These are phyloP conservation scores for Globisporangium acanthophoron DNA, from an alignment of 352 stramenopile species.

Conservation along the genomic window DNA sequence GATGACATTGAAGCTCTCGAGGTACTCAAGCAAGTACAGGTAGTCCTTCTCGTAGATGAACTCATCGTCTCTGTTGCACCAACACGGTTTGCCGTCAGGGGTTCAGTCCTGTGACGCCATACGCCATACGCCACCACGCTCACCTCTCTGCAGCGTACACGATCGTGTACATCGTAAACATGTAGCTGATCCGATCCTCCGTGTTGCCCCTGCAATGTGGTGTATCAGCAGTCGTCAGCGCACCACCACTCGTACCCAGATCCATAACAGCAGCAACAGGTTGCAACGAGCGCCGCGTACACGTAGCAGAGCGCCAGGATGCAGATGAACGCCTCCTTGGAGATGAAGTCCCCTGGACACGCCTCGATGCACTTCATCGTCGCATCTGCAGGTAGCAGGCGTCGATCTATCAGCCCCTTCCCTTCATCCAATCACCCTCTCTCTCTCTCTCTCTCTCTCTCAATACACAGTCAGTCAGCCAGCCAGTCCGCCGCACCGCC, in stretches of 20 bases:
- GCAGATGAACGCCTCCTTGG: slow-evolving; percentile 72
- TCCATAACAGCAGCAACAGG: background rate
- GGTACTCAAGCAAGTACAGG: slow-evolving; percentile 57
- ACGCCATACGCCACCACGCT: no score
- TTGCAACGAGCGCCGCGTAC: slow-evolving; percentile 21
- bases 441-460: background rate
- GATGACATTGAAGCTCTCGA: slow-evolving; percentile 55
- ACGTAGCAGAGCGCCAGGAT: slow-evolving; percentile 68
- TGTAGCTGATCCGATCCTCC: slow-evolving; percentile 84
- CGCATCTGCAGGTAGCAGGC: slow-evolving; percentile 37
- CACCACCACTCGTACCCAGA: background rate
- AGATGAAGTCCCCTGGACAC: slow-evolving; percentile 48
- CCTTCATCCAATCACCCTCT: no score
- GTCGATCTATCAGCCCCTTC: no score
- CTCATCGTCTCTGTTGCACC: slow-evolving; percentile 30
- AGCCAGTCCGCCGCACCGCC: slow-evolving; percentile 30
- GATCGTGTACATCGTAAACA: slow-evolving; percentile 85
- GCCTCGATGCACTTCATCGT: slow-evolving; percentile 63
- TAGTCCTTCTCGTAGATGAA: slow-evolving; percentile 72
- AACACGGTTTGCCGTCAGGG: background rate
- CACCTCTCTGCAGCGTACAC: slow-evolving; percentile 66
- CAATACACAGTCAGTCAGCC: background rate
- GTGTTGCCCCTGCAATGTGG: slow-evolving; percentile 59
- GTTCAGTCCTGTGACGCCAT: background rate
- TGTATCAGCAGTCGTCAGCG: background rate